Base-by-base conservation (phyloP, 441 rosid species). In the Viola pubescens region DNA sequence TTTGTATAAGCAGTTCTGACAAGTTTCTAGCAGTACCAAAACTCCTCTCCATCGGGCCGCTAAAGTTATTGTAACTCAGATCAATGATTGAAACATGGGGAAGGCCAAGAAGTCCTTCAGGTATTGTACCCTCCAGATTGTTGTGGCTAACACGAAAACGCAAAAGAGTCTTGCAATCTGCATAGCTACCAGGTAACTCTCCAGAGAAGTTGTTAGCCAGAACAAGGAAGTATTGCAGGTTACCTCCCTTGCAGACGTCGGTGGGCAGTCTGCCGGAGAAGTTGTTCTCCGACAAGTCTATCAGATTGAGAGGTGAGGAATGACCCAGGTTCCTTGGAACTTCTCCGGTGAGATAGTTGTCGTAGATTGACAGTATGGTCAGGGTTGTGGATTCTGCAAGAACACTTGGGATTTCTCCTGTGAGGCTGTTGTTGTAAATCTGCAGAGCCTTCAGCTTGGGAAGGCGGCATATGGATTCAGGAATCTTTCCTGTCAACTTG, bases 81-180 rank as follows among this genome's bases (percentile, higher is more conserved):
- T 92, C 98, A 64, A 92, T 81, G 70, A 92, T 89, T 19, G 97
- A 87, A 71, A 60, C 94, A 68, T 79, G 94, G 12, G 98, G 97
- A 57, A 92, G 84, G 54, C 85, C 79, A 16, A 84, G 66, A 64
- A 92, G 60, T 11, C 80, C 89, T 69, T 76, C 70, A 0, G 94
- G 90, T 53, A 89, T 79, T 14, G 74, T 2, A 13, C 98, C 98
- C 57, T 68, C 82, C 54, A 92, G 73, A 46, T 41, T 65, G 75
- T 92, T 92, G 7, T 79, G 77, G 52, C 77, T 88, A 34, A 92
- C 94, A 52, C 98, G 90, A 70, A 92, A 89, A 64, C 97, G 75
- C 11, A 87, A n/a, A 54, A 92, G 91, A 49, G 79, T 62, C 69
- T 63, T 73, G 82, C 98, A 92, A 45, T 75, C 69, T 58, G 73